Evolutionary conservation across 2,329 filamentous ascomycete genomes (phyloP), one percentile per base, ranked within the genome.

Genomic region (Paraphaeosphaeria sporulosa): DNA sequence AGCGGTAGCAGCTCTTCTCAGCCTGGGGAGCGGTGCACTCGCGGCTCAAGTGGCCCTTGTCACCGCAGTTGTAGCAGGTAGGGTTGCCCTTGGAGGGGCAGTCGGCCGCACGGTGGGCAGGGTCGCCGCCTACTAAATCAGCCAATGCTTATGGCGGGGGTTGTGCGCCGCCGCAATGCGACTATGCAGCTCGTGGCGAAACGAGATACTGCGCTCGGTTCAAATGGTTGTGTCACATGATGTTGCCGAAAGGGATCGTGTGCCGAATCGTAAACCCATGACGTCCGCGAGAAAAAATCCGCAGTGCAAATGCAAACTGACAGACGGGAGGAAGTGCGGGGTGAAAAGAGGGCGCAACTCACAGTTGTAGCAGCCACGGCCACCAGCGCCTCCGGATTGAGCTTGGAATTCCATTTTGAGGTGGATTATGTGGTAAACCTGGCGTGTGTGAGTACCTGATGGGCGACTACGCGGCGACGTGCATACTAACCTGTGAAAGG

Each of bases 21-120:
- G 96, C 96, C 74, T 91, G 88, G 61, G 93, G 90, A 79, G 92
- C 89, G 65, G 90, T 89, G 86, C 94, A 98, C 78, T 98, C 94
- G 80, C 94, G 92, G 86, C 91, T 79, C 62, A 82, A 68, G 68
- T 83, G 81, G 60, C 81, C 82, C 72, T 82, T 79, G 67, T 79
- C 78, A 64, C 81, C 80, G 73, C 81, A 83, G 73, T 78, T 78
- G 70, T 79, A 83, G 80, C 81, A 83, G 57, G 76, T 80, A n/a
- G 76, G 78, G 68, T 75, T 80, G 47, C 81, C 82, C 77, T 83
- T 83, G 71, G 76, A 80, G 46, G 81, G 82, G 75, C 82, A 84
- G 65, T 84, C 82, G 59, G 81, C 80, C 68, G 82, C 81, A 67
- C 82, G 79, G 72, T 84, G 82, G 59, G 78, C 77, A 58, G 78